Base-by-base conservation (phyloP, 805 yeast genomes). In the Priceomyces haplophilus region DNA sequence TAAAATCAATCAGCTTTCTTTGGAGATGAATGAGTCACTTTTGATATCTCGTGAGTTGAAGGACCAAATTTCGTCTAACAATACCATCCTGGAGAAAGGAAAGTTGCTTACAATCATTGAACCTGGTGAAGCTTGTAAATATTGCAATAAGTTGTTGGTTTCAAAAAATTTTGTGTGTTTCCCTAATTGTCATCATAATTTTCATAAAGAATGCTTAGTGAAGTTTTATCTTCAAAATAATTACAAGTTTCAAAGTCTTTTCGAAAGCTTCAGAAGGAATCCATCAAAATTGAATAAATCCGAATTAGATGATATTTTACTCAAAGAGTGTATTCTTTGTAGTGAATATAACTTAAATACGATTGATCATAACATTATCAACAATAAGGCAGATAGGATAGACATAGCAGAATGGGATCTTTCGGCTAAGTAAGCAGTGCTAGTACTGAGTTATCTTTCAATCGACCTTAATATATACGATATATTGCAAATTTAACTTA, bases 181-280 rank as follows among this genome's bases (percentile, higher is more conserved):
- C 56, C 97, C 97, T 0, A 69, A 67, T 44, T 93, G 99, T 58
- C 84, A 78, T 43, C 99, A 93, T 59, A 79, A 87, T 4, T 85
- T 87, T 64, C 98, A 93, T 58, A 82, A 82, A 40, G 96, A 89
- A 58, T 93, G 99, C 65, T 61, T 88, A n/a, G 77, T 85, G 5
- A 75, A 78, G 43, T 67, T 67, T 30, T 78, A 85, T 25, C 56
- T 83, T 40, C 69, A 71, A 27, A 80, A 84, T 23, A 88, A 88
- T 50, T 83, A 82, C 57, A 73, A 79, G 31, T 72, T 83, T 40
- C 82, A 83, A 57, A 81, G 78, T 55, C 69, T 78, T 24, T 76
- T 86, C 43, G 80, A 79, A 44, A 75, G 71, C 41, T 64, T 82
- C 33, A 79, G 78, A 47, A 66, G 62, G 46, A 65, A 65, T 42